phyloP scores from a whole-genome alignment of 805 yeast species.

The Myxozyma mucilagina region DNA sequence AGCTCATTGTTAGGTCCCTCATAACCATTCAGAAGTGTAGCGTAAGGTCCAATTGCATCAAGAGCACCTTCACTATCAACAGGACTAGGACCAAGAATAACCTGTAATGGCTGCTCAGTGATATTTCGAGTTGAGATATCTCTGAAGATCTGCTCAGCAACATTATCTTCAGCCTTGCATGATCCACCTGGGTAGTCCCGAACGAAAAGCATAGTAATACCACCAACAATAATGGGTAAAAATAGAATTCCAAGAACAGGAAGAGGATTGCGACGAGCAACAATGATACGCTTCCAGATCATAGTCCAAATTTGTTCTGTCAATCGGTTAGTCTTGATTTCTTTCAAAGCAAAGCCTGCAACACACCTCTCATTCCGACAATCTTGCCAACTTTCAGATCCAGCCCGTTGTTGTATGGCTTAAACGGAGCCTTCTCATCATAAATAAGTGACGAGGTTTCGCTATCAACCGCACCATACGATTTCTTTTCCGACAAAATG shows the following conservation, averaged over 20 bases:
- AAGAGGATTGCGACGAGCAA: slow-evolving; percentile 37
- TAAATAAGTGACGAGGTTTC: slow-evolving; percentile 3
- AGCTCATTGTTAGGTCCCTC: slow-evolving; percentile 18
- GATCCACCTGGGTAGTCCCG: slow-evolving; percentile 31
- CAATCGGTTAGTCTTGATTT: background rate
- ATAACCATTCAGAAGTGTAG: slow-evolving; percentile 10
- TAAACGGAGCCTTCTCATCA: slow-evolving; percentile 14
- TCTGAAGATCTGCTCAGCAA: slow-evolving; percentile 28
- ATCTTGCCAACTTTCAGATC: slow-evolving; percentile 28
- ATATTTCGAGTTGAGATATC: slow-evolving; percentile 16
- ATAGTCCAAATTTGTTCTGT: slow-evolving; percentile 37
- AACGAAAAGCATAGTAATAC: slow-evolving; percentile 29
- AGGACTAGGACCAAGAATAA: slow-evolving; percentile 28
- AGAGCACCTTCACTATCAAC: slow-evolving; percentile 28
- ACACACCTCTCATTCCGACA: slow-evolving; percentile 26
- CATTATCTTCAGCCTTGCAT: slow-evolving; percentile 27
- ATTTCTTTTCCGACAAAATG: slow-evolving; percentile 22
- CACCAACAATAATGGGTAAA: slow-evolving; percentile 40
- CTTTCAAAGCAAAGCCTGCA: background rate
- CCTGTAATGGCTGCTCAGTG: slow-evolving; percentile 15
- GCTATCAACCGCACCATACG: slow-evolving; percentile 22
- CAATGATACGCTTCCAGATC: slow-evolving; percentile 38
- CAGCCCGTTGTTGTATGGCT: slow-evolving; percentile 13
- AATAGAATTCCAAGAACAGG: slow-evolving; percentile 36
- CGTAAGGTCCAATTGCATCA: slow-evolving; percentile 18